phyloP scores from a whole-genome alignment of 371 early-diverging fungal genomes.

The Mucor circinelloides region DNA sequence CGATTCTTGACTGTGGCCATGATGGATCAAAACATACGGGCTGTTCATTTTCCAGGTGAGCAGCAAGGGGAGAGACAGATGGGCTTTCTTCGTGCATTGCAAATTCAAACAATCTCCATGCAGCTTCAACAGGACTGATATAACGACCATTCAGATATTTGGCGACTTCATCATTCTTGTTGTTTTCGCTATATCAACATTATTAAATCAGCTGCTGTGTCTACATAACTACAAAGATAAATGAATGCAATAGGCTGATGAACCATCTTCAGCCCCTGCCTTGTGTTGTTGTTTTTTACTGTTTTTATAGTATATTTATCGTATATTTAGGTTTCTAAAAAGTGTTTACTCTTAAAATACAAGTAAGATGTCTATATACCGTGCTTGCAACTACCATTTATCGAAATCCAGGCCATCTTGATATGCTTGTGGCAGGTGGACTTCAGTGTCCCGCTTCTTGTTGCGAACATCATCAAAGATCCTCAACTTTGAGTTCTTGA shows the following conservation, averaged over 20 bases:
- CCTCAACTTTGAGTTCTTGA: not conserved
- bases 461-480: not conserved
- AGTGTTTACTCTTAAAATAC: no score
- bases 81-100: no score
- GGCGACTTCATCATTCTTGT: not conserved
- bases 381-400: not conserved
- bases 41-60: constrained; percentile 2
- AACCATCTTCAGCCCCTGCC: no score
- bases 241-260: no score
- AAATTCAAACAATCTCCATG: no score
- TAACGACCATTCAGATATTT: constrained; percentile 9
- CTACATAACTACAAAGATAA: no score
- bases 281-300: no score
- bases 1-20: not conserved
- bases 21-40: constrained; percentile 4
- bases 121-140: no score
- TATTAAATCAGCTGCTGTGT: no score
- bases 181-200: no score
- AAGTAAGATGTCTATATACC: not conserved
- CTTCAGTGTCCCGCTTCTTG: not conserved
- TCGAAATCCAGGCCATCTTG: not conserved
- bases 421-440: not conserved
- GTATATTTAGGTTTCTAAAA: no score
- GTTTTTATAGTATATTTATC: no score
- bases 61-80: not conserved